Base-by-base conservation (phyloP, 371 early-diverging fungal genomes). In the Smittium culicis region DNA sequence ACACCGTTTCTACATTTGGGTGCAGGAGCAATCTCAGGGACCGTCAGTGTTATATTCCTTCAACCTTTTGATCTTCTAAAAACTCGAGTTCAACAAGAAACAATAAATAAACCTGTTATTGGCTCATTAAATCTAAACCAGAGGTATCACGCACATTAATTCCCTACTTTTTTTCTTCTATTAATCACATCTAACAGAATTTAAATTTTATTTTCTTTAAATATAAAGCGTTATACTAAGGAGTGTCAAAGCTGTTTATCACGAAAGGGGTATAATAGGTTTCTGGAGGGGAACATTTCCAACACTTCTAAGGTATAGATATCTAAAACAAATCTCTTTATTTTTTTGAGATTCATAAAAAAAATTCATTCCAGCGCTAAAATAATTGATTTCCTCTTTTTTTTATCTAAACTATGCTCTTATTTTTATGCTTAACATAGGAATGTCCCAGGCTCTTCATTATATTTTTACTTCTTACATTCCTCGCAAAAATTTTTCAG, bases 61-160 rank as follows among this genome's bases (percentile, higher is more conserved):
- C 96, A 96, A 71, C 96, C 96, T 0, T 83, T 96, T 25, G 96
- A 96, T 72, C 79, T 96, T 66, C 80, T 94, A 67, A 93, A 93
- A 73, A 90, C 92, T 0, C 84, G 92, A 0, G 68, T 90, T 28
- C 92, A 92, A 67, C 90, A 91, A 67, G 79, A 82, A 65, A 69
- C 72, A 32, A 56, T 69, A 8, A 80, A 77, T 54, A 82, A 79
- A 66, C 79, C 80, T 27, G 78, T 79, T 67, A 73, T 83, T 8
- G 79, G 79, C 1, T 80, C 81, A 68, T 63, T 82, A 32, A 1
- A 57, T 28, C 25, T 34, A 67, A 67, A 34, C 62, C 54, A 65
- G 29, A 66, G 61, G 67, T 20, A 71, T 86, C 86, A 35, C 81
- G n/a, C 82, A 79, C 88, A 20, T 71, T 82, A 60, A n/a, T 27